phyloP scores from a whole-genome alignment of 495 filamentous ascomycete genomes.

The Trichoderma asperelloides region DNA sequence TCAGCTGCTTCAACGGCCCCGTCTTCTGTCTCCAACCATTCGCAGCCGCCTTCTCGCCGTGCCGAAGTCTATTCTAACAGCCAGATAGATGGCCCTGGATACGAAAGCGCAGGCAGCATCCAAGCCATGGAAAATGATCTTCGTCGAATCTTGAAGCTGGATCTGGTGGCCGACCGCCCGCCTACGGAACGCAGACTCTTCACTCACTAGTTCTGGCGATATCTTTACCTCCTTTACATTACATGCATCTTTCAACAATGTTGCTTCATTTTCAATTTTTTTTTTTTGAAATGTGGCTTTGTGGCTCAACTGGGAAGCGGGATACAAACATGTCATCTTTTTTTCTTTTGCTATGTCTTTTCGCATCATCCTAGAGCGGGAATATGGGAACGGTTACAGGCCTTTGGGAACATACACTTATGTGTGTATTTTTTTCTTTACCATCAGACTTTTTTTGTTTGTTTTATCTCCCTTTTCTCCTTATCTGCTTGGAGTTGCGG shows the following conservation, averaged over 20 bases:
- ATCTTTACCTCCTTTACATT: constrained; percentile 9
- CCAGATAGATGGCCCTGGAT: constrained; percentile 2
- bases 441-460: background rate
- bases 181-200: constrained; percentile 13
- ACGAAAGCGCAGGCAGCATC: background rate
- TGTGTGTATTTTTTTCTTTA: background rate
- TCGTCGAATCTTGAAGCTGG: constrained; percentile 40
- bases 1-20: background rate
- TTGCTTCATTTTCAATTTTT: constrained; percentile 14
- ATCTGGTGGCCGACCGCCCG: constrained; percentile 14
- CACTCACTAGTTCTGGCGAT: constrained; percentile 9
- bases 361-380: constrained; percentile 1
- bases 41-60: background rate
- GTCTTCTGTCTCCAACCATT: background rate
- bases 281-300: constrained; percentile 8
- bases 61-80: background rate
- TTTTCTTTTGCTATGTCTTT: constrained; percentile 1
- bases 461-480: background rate
- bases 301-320: background rate
- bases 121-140: constrained; percentile 40
- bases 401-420: background rate
- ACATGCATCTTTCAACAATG: background rate
- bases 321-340: background rate
- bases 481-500: no score
- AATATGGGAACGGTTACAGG: background rate